Base-by-base conservation (phyloP, 768 basidiomycete species). In the Suillus americanus region DNA sequence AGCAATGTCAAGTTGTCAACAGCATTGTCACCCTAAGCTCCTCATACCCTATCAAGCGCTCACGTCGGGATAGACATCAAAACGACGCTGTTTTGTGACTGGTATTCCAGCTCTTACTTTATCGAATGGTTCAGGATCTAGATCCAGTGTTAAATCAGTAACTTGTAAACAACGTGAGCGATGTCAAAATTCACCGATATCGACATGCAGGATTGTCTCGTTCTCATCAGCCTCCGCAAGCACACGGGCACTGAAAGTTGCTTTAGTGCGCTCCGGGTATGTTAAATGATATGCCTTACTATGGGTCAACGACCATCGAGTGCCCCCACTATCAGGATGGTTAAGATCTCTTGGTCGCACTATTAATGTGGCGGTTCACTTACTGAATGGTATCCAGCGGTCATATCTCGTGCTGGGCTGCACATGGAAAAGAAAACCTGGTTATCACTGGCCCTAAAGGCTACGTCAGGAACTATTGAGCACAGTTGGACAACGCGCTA, bases 401-500 rank as follows among this genome's bases (percentile, higher is more conserved):
- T 86, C 68, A 90, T 72, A 68, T 97, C 90, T 28, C 96, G 85
- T 3, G 97, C 97, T 37, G 96, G 95, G 63, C 95, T 97, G 73
- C 95, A 97, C 94, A 96, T 97, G 1, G 92, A 85, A 66, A 98
- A 86, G 79, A 86, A 99, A n/a, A 99, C 86, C 77, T 99, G 96
- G 72, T 99, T 98, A 74, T 99, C 97, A 28, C 95, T 86, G 7
- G 97, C 97, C 64, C 96, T 95, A 70, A 25, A 67, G n/a, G 62
- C 38, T 12, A 60, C 14, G 60, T 60, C 23, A 61, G 60, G 30
- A 38, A 61, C 38, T 25, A 45, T 35, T 56, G 38, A 33, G n/a
- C 50, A 9, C 38, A 30, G n/a, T 54, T 30, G 2, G 40, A 67
- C 14, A 35, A 9, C 20, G 23, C 51, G 60, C n/a, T 72, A 91